These are phyloP conservation scores for Cenococcum geophilum DNA, from an alignment of 495 filamentous ascomycete species.

Conservation along the genomic window DNA sequence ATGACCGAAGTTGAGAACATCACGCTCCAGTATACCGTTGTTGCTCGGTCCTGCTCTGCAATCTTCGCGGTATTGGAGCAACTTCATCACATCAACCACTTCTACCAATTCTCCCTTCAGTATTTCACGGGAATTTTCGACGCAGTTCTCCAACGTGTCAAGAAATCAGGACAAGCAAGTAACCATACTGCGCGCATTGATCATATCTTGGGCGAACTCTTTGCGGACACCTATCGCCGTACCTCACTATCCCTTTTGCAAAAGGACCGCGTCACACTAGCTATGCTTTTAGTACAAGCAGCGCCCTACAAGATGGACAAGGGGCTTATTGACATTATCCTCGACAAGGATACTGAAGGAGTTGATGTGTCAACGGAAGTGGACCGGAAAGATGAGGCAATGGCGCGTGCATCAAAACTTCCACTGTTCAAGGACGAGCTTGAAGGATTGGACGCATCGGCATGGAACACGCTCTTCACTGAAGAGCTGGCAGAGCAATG, in stretches of 20 bases:
- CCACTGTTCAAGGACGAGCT: constrained; percentile 68
- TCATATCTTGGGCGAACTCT: constrained; percentile 81
- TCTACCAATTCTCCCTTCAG: constrained; percentile 98
- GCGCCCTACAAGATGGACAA: constrained; percentile 93
- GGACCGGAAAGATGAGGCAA: constrained; percentile 60
- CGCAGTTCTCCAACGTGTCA: constrained; percentile 78
- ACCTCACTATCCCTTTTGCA: constrained; percentile 90
- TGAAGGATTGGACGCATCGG: constrained; percentile 49
- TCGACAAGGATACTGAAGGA: constrained; percentile 71
- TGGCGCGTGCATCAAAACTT: constrained; percentile 61
- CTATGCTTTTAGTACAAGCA: constrained; percentile 93
- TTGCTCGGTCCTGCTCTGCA: constrained; percentile 89
- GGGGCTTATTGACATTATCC: constrained; percentile 72
- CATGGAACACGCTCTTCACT: constrained; percentile 73
- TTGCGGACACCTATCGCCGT: constrained; percentile 83
- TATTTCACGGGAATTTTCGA: constrained; percentile 98
- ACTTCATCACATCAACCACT: constrained; percentile 96
- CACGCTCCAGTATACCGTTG: constrained; percentile 84
- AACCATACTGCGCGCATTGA: constrained; percentile 73
- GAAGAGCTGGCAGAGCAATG: constrained; percentile 85
- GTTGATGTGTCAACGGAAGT: constrained; percentile 67
- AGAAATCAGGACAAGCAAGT: constrained; percentile 61
- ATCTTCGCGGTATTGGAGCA: constrained; percentile 96
- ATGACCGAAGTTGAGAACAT: constrained; percentile 96
- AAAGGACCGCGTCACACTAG: constrained; percentile 87